These are phyloP conservation scores for Endoconidiophora laricicola DNA, from an alignment of 2,329 filamentous ascomycete genomes.

Conservation along the genomic window DNA sequence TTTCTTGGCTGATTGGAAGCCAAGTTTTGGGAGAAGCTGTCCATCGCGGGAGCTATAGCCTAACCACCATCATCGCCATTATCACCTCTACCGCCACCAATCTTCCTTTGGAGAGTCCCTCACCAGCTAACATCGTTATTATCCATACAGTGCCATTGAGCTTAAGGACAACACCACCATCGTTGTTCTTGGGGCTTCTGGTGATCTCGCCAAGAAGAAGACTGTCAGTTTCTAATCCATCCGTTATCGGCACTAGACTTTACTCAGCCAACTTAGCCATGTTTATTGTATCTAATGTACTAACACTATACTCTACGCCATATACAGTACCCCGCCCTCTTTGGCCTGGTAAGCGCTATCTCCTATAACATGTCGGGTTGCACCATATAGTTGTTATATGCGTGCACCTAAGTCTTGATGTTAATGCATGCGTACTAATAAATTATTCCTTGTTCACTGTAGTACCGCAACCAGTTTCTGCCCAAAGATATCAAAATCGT, in stretches of 20 bases:
- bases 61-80: neutral
- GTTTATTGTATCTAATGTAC: too few relatives aligned
- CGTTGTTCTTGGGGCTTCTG: conserved; percentile 89
- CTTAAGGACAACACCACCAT: conserved; percentile 98
- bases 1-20: neutral
- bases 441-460: conserved; percentile 12
- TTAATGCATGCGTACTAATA: conserved; percentile 1
- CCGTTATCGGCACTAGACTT: conserved; percentile 7
- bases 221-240: conserved; percentile 43
- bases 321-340: conserved; percentile 81
- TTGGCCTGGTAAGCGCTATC: conserved; percentile 66
- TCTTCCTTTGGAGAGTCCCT: neutral
- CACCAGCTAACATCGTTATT: neutral
- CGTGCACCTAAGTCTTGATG: neutral
- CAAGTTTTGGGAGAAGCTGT: conserved; percentile 8
- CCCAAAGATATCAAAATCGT: conserved; percentile 92
- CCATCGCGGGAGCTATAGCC: conserved; percentile 8
- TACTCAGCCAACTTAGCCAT: neutral
- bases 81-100: neutral
- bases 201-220: conserved; percentile 99
- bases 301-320: neutral
- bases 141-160: conserved; percentile 55
- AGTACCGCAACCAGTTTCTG: conserved; percentile 98
- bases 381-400: neutral
- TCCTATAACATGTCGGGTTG: neutral